These are phyloP conservation scores for Rhodotorula sp. DNA, from an alignment of 1,284 basidiomycete genomes.

Conservation along the genomic window DNA sequence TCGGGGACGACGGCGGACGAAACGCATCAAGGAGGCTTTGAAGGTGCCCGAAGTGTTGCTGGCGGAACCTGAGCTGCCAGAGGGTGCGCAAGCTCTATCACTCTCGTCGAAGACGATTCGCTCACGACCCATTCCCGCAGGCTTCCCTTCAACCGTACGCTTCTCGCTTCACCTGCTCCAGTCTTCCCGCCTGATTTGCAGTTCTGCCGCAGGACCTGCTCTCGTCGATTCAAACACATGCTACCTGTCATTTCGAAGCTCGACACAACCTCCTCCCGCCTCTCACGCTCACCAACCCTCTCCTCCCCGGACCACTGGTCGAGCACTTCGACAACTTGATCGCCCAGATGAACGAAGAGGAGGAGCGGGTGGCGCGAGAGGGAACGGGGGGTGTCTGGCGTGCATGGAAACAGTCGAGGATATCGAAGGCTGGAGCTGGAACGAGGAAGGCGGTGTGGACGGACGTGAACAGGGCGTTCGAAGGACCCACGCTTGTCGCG, in stretches of 20 bases:
- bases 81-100: not conserved
- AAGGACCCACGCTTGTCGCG: slow-evolving; percentile 35
- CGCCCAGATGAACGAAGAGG: slow-evolving; percentile 6
- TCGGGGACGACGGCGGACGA: not conserved
- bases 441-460: slow-evolving; percentile 13
- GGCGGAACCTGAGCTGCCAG: not conserved
- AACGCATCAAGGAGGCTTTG: not conserved
- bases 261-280: slow-evolving; percentile 20
- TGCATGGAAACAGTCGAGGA: not conserved
- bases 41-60: slow-evolving; percentile 5
- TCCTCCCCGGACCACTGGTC: slow-evolving; percentile 11
- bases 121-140: not conserved
- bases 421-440: not conserved
- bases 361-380: slow-evolving; percentile 1
- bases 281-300: slow-evolving; percentile 11
- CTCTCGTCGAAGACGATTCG: too few relatives aligned
- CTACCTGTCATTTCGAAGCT: slow-evolving; percentile 3
- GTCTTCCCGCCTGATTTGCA: not conserved
- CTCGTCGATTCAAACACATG: slow-evolving; percentile 17
- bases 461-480: slow-evolving; percentile 25
- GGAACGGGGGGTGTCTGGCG: not conserved
- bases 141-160: slow-evolving; percentile 19
- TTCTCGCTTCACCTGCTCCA: not conserved
- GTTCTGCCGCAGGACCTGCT: slow-evolving; percentile 22
- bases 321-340: slow-evolving; percentile 13